Evolutionary conservation across 148 eudicot genomes (phyloP).

Genomic region (Talinum fruticosum): DNA sequence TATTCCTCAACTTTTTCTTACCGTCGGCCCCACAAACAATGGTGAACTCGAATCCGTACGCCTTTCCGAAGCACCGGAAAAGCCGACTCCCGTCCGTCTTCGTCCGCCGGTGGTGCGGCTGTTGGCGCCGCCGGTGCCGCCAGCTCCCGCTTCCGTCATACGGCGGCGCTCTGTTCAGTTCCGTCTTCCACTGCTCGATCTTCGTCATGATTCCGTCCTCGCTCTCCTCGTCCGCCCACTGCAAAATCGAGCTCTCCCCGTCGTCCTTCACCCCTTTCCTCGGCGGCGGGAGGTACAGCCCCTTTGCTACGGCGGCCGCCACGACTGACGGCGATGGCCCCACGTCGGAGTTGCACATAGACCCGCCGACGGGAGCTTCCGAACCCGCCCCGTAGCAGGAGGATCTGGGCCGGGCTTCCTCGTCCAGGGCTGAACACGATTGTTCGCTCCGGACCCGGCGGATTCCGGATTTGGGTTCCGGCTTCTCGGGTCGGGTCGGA

Average conservation of each 20-base stretch:
- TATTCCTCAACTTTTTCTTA: conserved; percentile 11
- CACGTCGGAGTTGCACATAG: conserved; percentile 26
- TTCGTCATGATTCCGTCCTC: conserved; percentile 32
- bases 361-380: background rate
- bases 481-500: conserved; percentile 5
- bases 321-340: conserved; percentile 41
- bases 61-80: conserved; percentile 40
- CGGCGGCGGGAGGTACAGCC: conserved; percentile 21
- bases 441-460: conserved; percentile 32
- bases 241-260: conserved; percentile 38
- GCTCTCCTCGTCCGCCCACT: conserved; percentile 36
- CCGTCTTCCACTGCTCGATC: conserved; percentile 38
- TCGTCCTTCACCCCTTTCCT: conserved; percentile 10
- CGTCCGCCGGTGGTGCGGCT: background rate
- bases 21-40: conserved; percentile 39
- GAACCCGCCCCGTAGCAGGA: background rate
- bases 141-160: background rate
- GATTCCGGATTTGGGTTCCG: background rate
- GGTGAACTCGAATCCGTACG: conserved; percentile 41
- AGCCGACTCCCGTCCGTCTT: conserved; percentile 4
- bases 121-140: conserved; percentile 2
- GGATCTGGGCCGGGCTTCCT: background rate
- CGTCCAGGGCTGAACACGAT: background rate
- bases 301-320: conserved; percentile 36
- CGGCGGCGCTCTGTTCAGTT: conserved; percentile 5